These are phyloP conservation scores for Keqinozyma sinolaborantium DNA, from an alignment of 1,139 yeast genomes.

Conservation along the genomic window DNA sequence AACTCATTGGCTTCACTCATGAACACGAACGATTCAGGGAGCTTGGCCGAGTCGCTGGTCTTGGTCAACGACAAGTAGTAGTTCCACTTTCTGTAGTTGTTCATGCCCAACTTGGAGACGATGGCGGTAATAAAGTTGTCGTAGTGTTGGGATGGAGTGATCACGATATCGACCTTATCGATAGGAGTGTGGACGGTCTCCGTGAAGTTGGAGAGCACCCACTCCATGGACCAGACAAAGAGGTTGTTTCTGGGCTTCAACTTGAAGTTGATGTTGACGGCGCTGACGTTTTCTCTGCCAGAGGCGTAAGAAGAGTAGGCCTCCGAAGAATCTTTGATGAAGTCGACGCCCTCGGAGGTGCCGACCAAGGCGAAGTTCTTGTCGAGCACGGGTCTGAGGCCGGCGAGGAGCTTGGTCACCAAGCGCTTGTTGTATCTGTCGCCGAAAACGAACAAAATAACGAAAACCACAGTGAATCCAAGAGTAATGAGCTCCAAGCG, in stretches of 20 bases:
- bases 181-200: slow-evolving; percentile 47
- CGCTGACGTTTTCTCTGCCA: slow-evolving; percentile 77
- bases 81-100: slow-evolving; percentile 66
- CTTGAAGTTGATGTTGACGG: slow-evolving; percentile 57
- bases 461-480: slow-evolving; percentile 44
- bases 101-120: slow-evolving; percentile 84
- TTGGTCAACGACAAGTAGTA: slow-evolving; percentile 83
- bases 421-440: slow-evolving; percentile 51
- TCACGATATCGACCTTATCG: slow-evolving; percentile 60
- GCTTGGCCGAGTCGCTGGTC: slow-evolving; percentile 64
- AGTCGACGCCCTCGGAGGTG: slow-evolving; percentile 44
- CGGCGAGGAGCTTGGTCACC: slow-evolving; percentile 50
- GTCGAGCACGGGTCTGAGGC: slow-evolving; percentile 43
- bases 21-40: slow-evolving; percentile 76
- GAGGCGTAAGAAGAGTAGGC: slow-evolving; percentile 78
- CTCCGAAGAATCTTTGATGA: slow-evolving; percentile 68
- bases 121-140: slow-evolving; percentile 77
- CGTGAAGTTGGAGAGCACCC: slow-evolving; percentile 52
- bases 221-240: slow-evolving; percentile 59
- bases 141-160: slow-evolving; percentile 57
- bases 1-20: slow-evolving; percentile 89
- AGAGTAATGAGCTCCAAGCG: slow-evolving; percentile 61
- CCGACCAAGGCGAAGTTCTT: slow-evolving; percentile 83
- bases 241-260: slow-evolving; percentile 81
- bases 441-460: slow-evolving; percentile 54